Base-by-base conservation (phyloP, 2,329 filamentous ascomycete species). In the Pseudocercospora fijiensis region DNA sequence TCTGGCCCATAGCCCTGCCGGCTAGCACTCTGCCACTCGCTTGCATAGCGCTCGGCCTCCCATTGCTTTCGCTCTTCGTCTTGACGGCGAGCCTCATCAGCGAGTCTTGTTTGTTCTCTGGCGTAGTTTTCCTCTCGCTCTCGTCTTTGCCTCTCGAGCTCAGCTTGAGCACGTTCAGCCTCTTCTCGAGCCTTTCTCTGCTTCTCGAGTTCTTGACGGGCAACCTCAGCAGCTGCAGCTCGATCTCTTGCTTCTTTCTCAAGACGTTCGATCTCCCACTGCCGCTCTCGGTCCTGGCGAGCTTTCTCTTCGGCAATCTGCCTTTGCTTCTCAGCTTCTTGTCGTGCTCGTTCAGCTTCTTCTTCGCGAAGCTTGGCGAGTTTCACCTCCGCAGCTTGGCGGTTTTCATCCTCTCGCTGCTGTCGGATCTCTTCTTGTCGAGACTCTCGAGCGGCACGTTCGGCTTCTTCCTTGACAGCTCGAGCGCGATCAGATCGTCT, bases 401-500 rank as follows among this genome's bases (percentile, higher is more conserved):
- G 67, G 43, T 72, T 74, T 51, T 73, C 72, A 13, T 71, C 71
- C 57, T 73, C 71, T 37, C 71, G 67, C 10, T 65, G 59, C 7
- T 67, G 63, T 4, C 67, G 65, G 5, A 73, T 66, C 16, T 70
- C 70, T 58, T 73, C 66, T 59, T 72, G 72, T 18, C 70, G 60
- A 11, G 64, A 53, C 58, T 71, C 73, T 16, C 69, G 64, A 18
- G 67, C 65, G 18, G 63, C 64, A n/a, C 74, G 69, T 28, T 70
- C 69, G 9, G 75, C 74, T 57, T 76, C 75, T 58, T 76, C 73
- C 63, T 76, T 75, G 41, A 75, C 62, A 18, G 74, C 75, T 52
- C 73, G 68, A 6, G 72, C 72, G 10, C 74, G 71, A 62, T 77
- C 75, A 13, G 70, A 70, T 16, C 70, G 67, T 18, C 74, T 69